Base-by-base conservation (phyloP, 2,329 filamentous ascomycete genomes). In the Metarhizium album region DNA sequence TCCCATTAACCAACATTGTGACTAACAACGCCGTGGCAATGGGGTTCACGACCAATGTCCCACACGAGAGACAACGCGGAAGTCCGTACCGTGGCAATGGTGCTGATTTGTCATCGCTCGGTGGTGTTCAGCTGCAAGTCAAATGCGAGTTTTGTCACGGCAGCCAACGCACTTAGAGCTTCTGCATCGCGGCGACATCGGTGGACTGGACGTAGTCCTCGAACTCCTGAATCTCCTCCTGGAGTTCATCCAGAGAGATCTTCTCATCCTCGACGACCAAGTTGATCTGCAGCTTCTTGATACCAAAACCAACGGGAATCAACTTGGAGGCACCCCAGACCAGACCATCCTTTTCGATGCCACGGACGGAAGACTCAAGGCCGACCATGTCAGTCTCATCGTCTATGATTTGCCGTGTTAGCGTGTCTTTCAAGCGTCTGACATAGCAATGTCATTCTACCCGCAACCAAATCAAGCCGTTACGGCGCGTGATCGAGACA, bases 211-310 rank as follows among this genome's bases (percentile, higher is more conserved):
- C 90, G 71, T 88, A 86, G 70, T 98, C 93, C 78, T 97, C 93
- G 64, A 90, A 80, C 60, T 80, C 87, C 66, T 68, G 57, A 64
- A 97, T 94, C 76, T 87, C 65, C 68, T 88, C 83, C 79, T 95
- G 82, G 61, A 98, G 84, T 57, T 96, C 91, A 62, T 85, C 81
- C 58, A 87, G 70, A 60, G 87, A 90, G 67, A 98, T 72, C 82
- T 96, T 96, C 60, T 97, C 91, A 70, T 98, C 93, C 79, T 97
- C 93, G 59, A 97, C 77, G 63, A 97, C 90, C 62, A 97, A 74
- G 84, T 88, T 97, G 79, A 98, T 95, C 82, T 97, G 91, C 58
- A 98, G 84, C 83, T 97, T 97, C 81, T 87, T 93, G 79, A 98
- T 94, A 79, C 93, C 93, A 80, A 88, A 98, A 66, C 90, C 91